Percentiles rank a stretch among this genome's conserved stretches.
These are phyloP conservation scores for Epichloe aotearoae DNA, from an alignment of 2,329 filamentous ascomycete genomes.

Conservation along the genomic window DNA sequence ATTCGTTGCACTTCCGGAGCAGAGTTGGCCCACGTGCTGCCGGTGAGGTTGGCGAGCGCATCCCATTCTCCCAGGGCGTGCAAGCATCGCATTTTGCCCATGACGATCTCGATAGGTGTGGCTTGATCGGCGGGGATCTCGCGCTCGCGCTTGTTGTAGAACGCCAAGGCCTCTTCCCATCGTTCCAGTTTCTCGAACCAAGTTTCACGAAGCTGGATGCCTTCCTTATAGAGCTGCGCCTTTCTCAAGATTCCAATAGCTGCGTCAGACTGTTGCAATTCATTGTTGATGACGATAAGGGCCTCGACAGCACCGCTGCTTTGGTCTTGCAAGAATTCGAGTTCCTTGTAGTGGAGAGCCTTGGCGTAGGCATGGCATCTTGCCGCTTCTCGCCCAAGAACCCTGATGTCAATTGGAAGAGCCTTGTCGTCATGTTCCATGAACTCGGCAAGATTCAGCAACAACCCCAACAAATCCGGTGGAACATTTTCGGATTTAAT, in stretches of 20 bases:
- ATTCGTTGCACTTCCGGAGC: slow-evolving; percentile 74
- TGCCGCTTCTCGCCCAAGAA: slow-evolving; percentile 84
- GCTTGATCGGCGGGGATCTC: slow-evolving; percentile 46
- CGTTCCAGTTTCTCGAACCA: slow-evolving; percentile 98
- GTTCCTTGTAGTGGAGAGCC: slow-evolving; percentile 94
- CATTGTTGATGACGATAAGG: slow-evolving; percentile 97
- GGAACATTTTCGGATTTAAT: slow-evolving; percentile 93
- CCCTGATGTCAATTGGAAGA: slow-evolving; percentile 89
- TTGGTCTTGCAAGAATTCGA: slow-evolving; percentile 96
- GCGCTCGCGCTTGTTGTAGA: slow-evolving; percentile 76
- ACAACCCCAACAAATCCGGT: slow-evolving; percentile 83
- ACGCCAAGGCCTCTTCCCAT: slow-evolving; percentile 92
- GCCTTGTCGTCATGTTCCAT: slow-evolving; percentile 99
- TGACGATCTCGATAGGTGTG: slow-evolving; percentile 80
- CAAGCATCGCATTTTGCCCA: slow-evolving; percentile 98
- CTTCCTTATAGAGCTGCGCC: slow-evolving; percentile 86
- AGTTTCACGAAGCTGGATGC: slow-evolving; percentile 87
- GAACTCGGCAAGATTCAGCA: slow-evolving; percentile 94
- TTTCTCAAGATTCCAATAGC: slow-evolving; percentile 95
- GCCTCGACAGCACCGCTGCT: slow-evolving; percentile 93
- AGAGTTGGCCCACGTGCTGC: slow-evolving; percentile 89
- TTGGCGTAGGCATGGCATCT: slow-evolving; percentile 98
- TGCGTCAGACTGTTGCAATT: slow-evolving; percentile 94
- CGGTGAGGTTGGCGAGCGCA: slow-evolving; percentile 71
- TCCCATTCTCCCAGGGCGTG: slow-evolving; percentile 98